Conservation (phyloP, 306 rosid species). For the Canavalia gladiata region DNA sequence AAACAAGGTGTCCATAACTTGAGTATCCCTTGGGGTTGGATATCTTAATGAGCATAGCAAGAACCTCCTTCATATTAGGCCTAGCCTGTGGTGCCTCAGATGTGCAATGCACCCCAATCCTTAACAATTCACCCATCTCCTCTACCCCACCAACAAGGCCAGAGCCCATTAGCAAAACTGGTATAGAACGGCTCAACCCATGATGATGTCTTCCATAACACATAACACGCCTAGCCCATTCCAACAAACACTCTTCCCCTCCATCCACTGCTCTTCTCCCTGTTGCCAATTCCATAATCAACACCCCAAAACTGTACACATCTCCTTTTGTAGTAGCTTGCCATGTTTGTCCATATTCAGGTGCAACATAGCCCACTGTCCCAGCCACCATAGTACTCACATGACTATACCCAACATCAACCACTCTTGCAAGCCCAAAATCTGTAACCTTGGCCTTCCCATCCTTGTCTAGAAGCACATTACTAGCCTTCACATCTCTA, state of each 20-base stretch:
- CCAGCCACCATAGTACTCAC: conserved; percentile 97
- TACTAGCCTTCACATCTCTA: conserved; percentile 94
- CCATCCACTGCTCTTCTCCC: conserved; percentile 93
- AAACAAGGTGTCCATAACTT: conserved; percentile 50
- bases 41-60: conserved; percentile 70
- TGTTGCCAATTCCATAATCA: conserved; percentile 87
- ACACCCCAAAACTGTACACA: conserved; percentile 89
- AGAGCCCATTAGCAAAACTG: conserved; percentile 68
- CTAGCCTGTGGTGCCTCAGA: conserved; percentile 73
- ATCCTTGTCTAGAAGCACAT: conserved; percentile 79
- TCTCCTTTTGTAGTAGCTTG: conserved; percentile 94
- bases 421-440: conserved; percentile 88
- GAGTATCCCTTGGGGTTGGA: conserved; percentile 51
- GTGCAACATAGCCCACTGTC: conserved; percentile 95
- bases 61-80: conserved; percentile 95
- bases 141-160: conserved; percentile 75
- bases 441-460: conserved; percentile 92
- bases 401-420: conserved; percentile 86
- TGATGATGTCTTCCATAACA: conserved; percentile 54
- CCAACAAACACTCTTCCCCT: conserved; percentile 92
- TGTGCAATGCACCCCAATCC: conserved; percentile 83
- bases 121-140: conserved; percentile 80
- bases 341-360: conserved; percentile 97
- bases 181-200: conserved; percentile 55
- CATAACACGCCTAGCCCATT: conserved; percentile 85